phyloP scores from a whole-genome alignment of 257 asterid genomes.

The Echium plantagineum region DNA sequence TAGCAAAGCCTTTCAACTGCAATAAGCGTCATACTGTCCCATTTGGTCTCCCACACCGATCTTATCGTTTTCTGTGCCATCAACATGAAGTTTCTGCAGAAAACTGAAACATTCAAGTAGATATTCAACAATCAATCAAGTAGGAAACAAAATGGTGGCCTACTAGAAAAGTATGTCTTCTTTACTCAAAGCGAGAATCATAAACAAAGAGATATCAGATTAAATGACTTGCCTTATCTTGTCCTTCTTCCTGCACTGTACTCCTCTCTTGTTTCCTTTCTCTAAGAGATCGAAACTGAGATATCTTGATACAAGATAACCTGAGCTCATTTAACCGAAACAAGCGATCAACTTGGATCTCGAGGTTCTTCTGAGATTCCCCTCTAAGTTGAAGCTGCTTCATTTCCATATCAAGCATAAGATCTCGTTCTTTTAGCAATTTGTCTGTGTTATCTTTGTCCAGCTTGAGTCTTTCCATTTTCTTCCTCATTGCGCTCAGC shows the following conservation, averaged over 20 bases:
- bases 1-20: not conserved
- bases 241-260: slow-evolving; percentile 13
- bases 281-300: slow-evolving; percentile 51
- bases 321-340: slow-evolving; percentile 69
- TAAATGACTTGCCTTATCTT: not conserved
- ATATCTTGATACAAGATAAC: slow-evolving; percentile 45
- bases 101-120: no score
- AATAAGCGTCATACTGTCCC: not conserved
- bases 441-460: slow-evolving; percentile 48
- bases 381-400: slow-evolving; percentile 46
- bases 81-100: not conserved
- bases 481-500: slow-evolving; percentile 52
- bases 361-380: slow-evolving; percentile 62
- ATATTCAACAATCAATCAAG: no score
- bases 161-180: no score
- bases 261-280: slow-evolving; percentile 46
- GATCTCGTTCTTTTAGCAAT: slow-evolving; percentile 34
- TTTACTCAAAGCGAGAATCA: no score
- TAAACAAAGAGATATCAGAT: no score
- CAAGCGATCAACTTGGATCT: slow-evolving; percentile 78
- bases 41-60: no score
- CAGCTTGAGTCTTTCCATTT: slow-evolving; percentile 42
- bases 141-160: no score
- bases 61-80: not conserved
- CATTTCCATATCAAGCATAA: slow-evolving; percentile 45